These are phyloP conservation scores for Zygosaccharomyces rouxii DNA, from an alignment of 805 yeast species.

Conservation along the genomic window DNA sequence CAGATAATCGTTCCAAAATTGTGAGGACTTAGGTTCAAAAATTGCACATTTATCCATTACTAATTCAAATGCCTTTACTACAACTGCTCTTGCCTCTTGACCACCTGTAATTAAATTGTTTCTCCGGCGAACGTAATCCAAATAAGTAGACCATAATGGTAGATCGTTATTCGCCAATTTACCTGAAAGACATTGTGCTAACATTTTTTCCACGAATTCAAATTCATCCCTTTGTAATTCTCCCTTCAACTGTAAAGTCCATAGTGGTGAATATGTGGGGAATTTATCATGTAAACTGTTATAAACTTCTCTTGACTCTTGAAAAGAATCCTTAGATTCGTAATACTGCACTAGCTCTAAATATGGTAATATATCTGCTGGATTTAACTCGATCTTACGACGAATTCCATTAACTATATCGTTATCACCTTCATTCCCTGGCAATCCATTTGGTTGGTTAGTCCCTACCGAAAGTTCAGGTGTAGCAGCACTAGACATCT, in stretches of 20 bases:
- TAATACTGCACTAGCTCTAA: conserved; percentile 45
- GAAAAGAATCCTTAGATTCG: conserved; percentile 53
- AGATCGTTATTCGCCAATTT: conserved; percentile 46
- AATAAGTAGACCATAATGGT: conserved; percentile 69
- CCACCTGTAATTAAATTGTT: conserved; percentile 74
- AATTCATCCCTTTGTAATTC: conserved; percentile 64
- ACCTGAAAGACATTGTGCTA: conserved; percentile 56
- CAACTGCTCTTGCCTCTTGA: conserved; percentile 67
- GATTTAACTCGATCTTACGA: conserved; percentile 49
- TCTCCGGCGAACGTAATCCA: conserved; percentile 67
- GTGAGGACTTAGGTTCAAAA: conserved; percentile 61
- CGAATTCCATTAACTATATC: conserved; percentile 59
- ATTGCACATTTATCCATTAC: conserved; percentile 74
- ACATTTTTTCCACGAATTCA: conserved; percentile 59
- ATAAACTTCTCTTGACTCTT: conserved; percentile 53
- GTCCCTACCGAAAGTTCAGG: conserved; percentile 12
- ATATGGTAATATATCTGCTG: conserved; percentile 56
- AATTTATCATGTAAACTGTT: conserved; percentile 59
- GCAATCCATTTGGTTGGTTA: conserved; percentile 11
- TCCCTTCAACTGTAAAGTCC: conserved; percentile 67
- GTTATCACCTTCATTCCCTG: conserved; percentile 10
- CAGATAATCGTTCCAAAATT: conserved; percentile 79
- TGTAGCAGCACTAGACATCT: conserved; percentile 14
- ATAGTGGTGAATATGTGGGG: conserved; percentile 64
- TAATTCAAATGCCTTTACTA: conserved; percentile 77